A percentile compares a stretch with the other conserved stretches of the same genome.
Evolutionary conservation across 192 early-diverging fungal species (phyloP).

Genomic region (Coemansia sp.): DNA sequence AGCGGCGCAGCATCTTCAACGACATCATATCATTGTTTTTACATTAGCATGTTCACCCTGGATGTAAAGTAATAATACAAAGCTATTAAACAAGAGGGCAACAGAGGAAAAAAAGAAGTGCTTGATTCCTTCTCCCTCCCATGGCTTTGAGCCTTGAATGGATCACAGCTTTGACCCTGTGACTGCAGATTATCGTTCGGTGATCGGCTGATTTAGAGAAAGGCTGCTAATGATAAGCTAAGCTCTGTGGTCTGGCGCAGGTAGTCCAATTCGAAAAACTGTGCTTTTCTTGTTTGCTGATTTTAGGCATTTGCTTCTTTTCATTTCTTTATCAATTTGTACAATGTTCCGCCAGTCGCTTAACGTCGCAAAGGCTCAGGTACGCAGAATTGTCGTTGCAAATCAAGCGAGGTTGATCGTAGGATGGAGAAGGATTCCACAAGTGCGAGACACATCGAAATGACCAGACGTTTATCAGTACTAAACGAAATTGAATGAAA

Average conservation of each 20-base stretch:
- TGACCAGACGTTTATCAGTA: neutral
- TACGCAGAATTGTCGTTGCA: slow-evolving; percentile 12
- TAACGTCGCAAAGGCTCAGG: slow-evolving; percentile 49
- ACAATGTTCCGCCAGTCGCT: slow-evolving; percentile 51
- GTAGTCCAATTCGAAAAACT: neutral
- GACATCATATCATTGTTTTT: slow-evolving; percentile 18
- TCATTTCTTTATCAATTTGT: slow-evolving; percentile 1
- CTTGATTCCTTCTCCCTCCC: no score
- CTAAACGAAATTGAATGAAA: neutral
- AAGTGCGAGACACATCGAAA: neutral
- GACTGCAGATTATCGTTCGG: neutral
- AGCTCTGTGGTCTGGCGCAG: neutral
- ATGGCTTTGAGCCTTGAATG: no score
- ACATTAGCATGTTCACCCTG: no score
- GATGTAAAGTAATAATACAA: no score
- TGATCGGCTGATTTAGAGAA: neutral
- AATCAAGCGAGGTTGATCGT: neutral
- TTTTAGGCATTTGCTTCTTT: neutral
- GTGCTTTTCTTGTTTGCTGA: neutral
- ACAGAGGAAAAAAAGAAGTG: neutral
- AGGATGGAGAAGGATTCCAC: neutral
- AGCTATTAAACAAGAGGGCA: no score
- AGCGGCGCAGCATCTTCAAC: neutral
- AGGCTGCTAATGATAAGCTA: neutral
- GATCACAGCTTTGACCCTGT: neutral